phyloP scores from a whole-genome alignment of 2,329 filamentous ascomycete genomes.

The Aspergillus hortae region DNA sequence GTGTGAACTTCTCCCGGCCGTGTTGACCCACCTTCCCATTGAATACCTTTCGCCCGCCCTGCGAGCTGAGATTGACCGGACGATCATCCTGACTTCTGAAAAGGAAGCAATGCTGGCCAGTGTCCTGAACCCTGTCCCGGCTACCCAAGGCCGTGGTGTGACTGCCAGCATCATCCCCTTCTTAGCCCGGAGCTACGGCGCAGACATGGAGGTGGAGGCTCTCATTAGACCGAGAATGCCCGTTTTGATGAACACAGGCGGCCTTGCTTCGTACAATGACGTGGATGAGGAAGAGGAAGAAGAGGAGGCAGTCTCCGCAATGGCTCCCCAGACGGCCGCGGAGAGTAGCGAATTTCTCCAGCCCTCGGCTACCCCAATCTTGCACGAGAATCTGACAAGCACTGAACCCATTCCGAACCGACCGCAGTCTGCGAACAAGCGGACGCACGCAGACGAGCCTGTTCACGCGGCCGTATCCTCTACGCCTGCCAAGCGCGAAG shows the following conservation, averaged over 20 bases:
- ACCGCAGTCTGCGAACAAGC: conserved; percentile 22
- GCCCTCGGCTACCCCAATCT: conserved; percentile 11
- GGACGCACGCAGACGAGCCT: conserved; percentile 25
- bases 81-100: conserved; percentile 67
- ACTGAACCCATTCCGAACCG: conserved; percentile 10
- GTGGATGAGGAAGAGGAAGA: conserved; percentile 29
- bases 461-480: conserved; percentile 4
- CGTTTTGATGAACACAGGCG: conserved; percentile 31
- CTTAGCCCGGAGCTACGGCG: conserved; percentile 62
- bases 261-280: conserved; percentile 23
- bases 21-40: conserved; percentile 63
- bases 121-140: conserved; percentile 71
- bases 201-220: conserved; percentile 66
- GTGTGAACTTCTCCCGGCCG: conserved; percentile 56
- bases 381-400: conserved; percentile 12
- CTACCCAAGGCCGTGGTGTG: conserved; percentile 58
- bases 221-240: conserved; percentile 57
- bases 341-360: conserved; percentile 24
- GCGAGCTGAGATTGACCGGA: conserved; percentile 74
- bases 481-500: neutral
- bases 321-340: conserved; percentile 11
- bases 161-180: conserved; percentile 77
- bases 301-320: conserved; percentile 21
- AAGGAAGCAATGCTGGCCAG: conserved; percentile 75
- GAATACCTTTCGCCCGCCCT: conserved; percentile 66